Conservation (phyloP, 176 grass and related monocot genomes). For the Oryza rufipogon region DNA sequence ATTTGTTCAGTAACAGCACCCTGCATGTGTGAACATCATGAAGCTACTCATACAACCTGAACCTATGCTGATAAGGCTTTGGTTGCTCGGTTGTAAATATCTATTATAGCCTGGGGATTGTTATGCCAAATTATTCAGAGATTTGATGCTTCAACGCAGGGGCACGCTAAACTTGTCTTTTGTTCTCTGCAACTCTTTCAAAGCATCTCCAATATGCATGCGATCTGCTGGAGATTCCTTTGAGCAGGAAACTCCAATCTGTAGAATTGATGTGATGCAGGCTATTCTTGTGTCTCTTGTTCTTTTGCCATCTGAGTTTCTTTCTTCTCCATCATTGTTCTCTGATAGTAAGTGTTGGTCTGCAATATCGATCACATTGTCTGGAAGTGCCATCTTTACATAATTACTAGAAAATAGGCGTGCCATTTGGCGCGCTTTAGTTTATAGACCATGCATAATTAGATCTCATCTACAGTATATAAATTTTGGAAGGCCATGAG, state of each 20-base stretch:
- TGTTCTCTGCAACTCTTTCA: slow-evolving; percentile 27
- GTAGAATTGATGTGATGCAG: neutral
- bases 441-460: too few relatives aligned
- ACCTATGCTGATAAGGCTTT: neutral
- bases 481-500: too few relatives aligned
- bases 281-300: neutral
- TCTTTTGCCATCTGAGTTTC: neutral
- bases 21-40: neutral
- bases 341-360: neutral
- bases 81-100: neutral
- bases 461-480: too few relatives aligned
- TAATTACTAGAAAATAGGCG: neutral
- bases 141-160: neutral
- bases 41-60: neutral
- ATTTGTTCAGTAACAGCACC: neutral
- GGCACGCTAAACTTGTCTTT: slow-evolving; percentile 18
- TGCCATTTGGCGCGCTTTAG: too few relatives aligned
- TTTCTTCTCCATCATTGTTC: neutral
- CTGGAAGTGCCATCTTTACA: slow-evolving; percentile 33
- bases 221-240: neutral
- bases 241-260: slow-evolving; percentile 20
- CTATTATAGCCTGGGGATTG: neutral
- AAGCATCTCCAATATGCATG: slow-evolving; percentile 25
- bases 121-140: neutral
- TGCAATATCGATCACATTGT: neutral